Percentiles rank a stretch among this genome's conserved stretches.
These are phyloP conservation scores for Apiotrichum sp. DNA, from an alignment of 1,284 basidiomycete genomes.

Conservation along the genomic window DNA sequence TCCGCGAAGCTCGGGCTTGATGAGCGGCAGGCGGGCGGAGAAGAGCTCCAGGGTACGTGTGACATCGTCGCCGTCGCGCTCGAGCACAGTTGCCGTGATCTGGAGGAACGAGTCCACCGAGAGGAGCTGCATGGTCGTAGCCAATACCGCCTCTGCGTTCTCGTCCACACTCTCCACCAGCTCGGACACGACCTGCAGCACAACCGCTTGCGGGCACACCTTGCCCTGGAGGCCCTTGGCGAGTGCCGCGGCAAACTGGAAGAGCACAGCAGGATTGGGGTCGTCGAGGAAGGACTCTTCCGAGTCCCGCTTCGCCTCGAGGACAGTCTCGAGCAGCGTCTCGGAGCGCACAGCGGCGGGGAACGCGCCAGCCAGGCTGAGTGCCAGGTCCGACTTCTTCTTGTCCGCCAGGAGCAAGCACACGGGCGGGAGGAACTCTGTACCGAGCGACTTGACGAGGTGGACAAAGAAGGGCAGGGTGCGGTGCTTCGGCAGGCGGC, in stretches of 20 bases:
- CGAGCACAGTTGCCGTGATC: slow-evolving; percentile 37
- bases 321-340: slow-evolving; percentile 61
- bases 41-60: slow-evolving; percentile 52
- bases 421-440: slow-evolving; percentile 77
- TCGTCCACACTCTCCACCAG: slow-evolving; percentile 30
- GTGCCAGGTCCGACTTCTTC: slow-evolving; percentile 61
- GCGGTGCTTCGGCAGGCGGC: slow-evolving; percentile 46
- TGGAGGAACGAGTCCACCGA: slow-evolving; percentile 58
- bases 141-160: slow-evolving; percentile 25
- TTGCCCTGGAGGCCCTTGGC: slow-evolving; percentile 28
- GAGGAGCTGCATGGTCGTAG: slow-evolving; percentile 42
- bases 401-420: slow-evolving; percentile 81
- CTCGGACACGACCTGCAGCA: slow-evolving; percentile 34
- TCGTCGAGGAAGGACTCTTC: slow-evolving; percentile 33
- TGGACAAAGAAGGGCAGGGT: slow-evolving; percentile 70
- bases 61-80: slow-evolving; percentile 22
- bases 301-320: slow-evolving; percentile 59
- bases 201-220: slow-evolving; percentile 24
- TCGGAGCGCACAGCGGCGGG: slow-evolving; percentile 53
- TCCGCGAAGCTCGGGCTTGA: slow-evolving; percentile 58
- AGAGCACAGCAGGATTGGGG: slow-evolving; percentile 49
- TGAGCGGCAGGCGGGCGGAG: slow-evolving; percentile 57
- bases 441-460: slow-evolving; percentile 77
- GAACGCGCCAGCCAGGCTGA: slow-evolving; percentile 59
- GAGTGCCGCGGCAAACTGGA: slow-evolving; percentile 55